phyloP scores from a whole-genome alignment of 768 basidiomycete species.

The Phallus indusiatus region DNA sequence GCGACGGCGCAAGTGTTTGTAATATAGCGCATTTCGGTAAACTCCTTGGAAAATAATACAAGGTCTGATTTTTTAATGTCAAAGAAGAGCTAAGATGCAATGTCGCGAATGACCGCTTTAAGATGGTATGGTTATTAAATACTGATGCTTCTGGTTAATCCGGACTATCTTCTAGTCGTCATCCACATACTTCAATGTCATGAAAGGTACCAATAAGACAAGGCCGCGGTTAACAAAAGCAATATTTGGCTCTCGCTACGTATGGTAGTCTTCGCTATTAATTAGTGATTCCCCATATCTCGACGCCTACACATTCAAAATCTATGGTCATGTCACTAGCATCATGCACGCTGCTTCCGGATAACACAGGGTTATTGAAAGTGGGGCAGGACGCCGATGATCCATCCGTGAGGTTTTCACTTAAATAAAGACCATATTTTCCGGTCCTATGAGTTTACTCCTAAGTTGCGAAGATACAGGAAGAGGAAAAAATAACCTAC shows the following conservation, averaged over 20 bases:
- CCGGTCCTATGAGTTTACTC: conserved; percentile 50
- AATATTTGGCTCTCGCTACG: background rate
- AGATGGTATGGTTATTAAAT: background rate
- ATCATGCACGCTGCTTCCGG: conserved; percentile 33
- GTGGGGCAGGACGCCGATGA: conserved; percentile 80
- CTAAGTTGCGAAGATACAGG: conserved; percentile 4
- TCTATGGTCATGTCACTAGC: conserved; percentile 37
- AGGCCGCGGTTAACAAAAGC: background rate
- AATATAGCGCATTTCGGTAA: background rate
- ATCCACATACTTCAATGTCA: background rate
- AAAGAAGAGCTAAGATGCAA: background rate
- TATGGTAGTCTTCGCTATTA: background rate
- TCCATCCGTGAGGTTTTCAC: conserved; percentile 71
- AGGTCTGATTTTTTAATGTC: background rate
- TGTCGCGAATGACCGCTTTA: background rate
- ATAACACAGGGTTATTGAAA: conserved; percentile 80
- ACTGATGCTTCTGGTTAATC: background rate
- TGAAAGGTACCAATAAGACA: background rate
- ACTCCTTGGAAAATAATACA: background rate
- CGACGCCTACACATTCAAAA: conserved; percentile 90
- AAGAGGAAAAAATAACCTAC: conserved; percentile 34
- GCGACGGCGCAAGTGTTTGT: background rate
- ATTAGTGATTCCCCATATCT: conserved; percentile 68
- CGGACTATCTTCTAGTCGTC: too few species aligned
- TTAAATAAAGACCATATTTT: conserved; percentile 81